These are phyloP conservation scores for Tilletia walkeri DNA, from an alignment of 1,284 basidiomycete species.

Conservation along the genomic window DNA sequence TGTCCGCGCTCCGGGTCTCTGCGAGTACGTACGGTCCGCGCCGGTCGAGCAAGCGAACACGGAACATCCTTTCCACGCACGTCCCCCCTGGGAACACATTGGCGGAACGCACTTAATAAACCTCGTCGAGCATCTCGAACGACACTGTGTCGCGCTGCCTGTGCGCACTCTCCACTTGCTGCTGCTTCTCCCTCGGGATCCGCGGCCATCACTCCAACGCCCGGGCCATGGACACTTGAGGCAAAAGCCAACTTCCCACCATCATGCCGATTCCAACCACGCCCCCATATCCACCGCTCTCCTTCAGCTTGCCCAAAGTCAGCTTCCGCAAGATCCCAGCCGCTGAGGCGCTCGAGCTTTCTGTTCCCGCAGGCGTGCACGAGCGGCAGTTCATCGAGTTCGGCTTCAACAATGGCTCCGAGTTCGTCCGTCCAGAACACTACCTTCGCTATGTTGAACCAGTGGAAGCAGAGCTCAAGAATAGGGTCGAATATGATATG, in stretches of 20 bases:
- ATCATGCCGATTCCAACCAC: slow-evolving; percentile 8
- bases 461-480: slow-evolving; percentile 82
- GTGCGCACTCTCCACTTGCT: not conserved
- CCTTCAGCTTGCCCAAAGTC: slow-evolving; percentile 13
- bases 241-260: not conserved
- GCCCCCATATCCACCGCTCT: slow-evolving; percentile 16
- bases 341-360: slow-evolving; percentile 35
- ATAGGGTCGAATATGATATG: slow-evolving; percentile 99
- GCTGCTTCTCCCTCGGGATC: not conserved
- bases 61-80: too few relatives aligned
- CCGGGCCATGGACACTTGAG: too few relatives aligned
- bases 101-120: too few relatives aligned
- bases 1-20: too few relatives aligned
- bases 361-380: slow-evolving; percentile 35
- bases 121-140: too few relatives aligned
- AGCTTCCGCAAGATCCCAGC: slow-evolving; percentile 22
- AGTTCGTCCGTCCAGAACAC: slow-evolving; percentile 74
- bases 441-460: slow-evolving; percentile 93
- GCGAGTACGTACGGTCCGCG: too few relatives aligned
- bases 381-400: slow-evolving; percentile 41
- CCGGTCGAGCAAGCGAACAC: too few relatives aligned
- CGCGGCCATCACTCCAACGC: too few relatives aligned
- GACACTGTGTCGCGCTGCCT: too few relatives aligned
- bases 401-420: slow-evolving; percentile 69
- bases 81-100: too few relatives aligned